These are phyloP conservation scores for Cladosporium sphaerospermum DNA, from an alignment of 2,329 filamentous ascomycete genomes.

Conservation along the genomic window DNA sequence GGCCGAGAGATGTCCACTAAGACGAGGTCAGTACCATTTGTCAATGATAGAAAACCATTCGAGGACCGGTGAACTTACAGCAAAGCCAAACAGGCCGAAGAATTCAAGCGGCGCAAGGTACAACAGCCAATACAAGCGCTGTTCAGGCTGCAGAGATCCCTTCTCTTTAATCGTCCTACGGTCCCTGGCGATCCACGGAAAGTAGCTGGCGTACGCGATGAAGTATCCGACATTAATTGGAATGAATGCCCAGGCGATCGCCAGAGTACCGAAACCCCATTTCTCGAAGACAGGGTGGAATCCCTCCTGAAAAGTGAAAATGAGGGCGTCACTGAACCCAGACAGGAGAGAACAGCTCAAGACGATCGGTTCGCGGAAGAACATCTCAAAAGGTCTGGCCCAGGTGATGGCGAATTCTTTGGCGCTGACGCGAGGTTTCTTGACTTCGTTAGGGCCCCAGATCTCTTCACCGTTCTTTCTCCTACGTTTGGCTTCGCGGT, in stretches of 20 bases:
- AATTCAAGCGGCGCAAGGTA: slow-evolving; percentile 50
- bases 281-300: slow-evolving; percentile 58
- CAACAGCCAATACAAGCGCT: background rate
- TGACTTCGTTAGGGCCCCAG: slow-evolving; percentile 69
- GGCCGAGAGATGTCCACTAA: slow-evolving; percentile 60
- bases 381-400: slow-evolving; percentile 65
- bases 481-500: slow-evolving; percentile 69
- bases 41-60: background rate
- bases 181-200: slow-evolving; percentile 45
- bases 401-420: slow-evolving; percentile 45
- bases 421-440: slow-evolving; percentile 45
- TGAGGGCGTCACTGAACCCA: slow-evolving; percentile 67
- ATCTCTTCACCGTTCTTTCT: slow-evolving; percentile 68
- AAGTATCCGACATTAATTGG: slow-evolving; percentile 54
- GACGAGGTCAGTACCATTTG: slow-evolving; percentile 34
- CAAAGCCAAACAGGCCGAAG: slow-evolving; percentile 60
- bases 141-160: slow-evolving; percentile 49
- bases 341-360: slow-evolving; percentile 62
- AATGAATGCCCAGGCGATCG: slow-evolving; percentile 53
- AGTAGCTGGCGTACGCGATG: slow-evolving; percentile 52
- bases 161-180: slow-evolving; percentile 59
- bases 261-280: slow-evolving; percentile 55
- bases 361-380: slow-evolving; percentile 68
- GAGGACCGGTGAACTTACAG: slow-evolving; percentile 43
- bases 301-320: slow-evolving; percentile 72